A percentile compares a stretch with the other conserved stretches of the same genome.
Conservation (phyloP, 2,329 filamentous ascomycete genomes). For the Salinomyces thailandicus region DNA sequence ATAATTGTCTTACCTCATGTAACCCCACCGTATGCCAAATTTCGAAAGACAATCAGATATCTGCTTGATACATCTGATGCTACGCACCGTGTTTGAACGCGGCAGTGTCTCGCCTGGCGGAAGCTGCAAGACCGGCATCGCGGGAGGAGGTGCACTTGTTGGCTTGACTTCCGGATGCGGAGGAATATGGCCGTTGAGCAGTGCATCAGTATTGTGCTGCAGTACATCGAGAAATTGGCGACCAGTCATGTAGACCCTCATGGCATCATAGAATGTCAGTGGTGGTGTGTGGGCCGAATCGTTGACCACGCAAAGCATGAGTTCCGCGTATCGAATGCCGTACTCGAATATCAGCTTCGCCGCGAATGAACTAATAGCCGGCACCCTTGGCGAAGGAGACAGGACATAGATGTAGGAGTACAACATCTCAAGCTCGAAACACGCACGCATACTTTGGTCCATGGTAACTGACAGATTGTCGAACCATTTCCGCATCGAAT, state of each 20-base stretch:
- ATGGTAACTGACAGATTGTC: conserved; percentile 60
- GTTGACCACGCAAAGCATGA: conserved; percentile 57
- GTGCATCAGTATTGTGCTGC: conserved; percentile 40
- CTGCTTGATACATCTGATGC: conserved; percentile 38
- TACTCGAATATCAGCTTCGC: conserved; percentile 75
- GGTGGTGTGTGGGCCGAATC: conserved; percentile 52
- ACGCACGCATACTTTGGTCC: conserved; percentile 54
- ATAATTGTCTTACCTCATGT: conserved; percentile 31
- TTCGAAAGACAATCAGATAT: conserved; percentile 36
- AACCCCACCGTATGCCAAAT: conserved; percentile 40
- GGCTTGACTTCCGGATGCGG: conserved; percentile 31
- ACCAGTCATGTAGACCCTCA: conserved; percentile 65
- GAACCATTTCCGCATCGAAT: conserved; percentile 71
- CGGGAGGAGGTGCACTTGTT: conserved; percentile 24
- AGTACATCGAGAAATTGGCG: conserved; percentile 48
- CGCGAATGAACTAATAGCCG: conserved; percentile 63
- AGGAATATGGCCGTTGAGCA: conserved; percentile 31
- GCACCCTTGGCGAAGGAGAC: conserved; percentile 65
- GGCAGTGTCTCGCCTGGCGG: conserved; percentile 21
- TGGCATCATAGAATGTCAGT: conserved; percentile 77
- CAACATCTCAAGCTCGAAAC: conserved; percentile 78
- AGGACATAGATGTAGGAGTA: conserved; percentile 89
- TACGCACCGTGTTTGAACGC: conserved; percentile 29
- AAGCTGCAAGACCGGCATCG: conserved; percentile 22
- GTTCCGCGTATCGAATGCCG: conserved; percentile 68